Base-by-base conservation (phyloP, 176 grass and related monocot genomes). In the Zizania latifolia region DNA sequence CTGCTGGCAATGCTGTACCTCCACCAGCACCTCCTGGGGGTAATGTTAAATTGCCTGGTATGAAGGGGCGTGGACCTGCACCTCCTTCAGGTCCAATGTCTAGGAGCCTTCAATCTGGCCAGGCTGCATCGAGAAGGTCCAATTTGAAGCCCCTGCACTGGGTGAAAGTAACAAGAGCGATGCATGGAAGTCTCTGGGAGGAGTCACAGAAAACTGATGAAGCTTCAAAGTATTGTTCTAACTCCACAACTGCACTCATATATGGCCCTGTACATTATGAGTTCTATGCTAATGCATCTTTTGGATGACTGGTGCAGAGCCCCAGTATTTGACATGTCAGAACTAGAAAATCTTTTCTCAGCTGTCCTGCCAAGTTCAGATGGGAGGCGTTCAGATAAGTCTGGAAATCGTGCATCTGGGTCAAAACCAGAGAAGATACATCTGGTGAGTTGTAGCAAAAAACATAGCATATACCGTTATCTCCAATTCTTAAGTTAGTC, bases 141-240 rank as follows among this genome's bases (percentile, higher is more conserved):
- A 98, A 98, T 83, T 84, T 98, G 82, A 98, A 98, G 80, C 95
- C 95, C 76, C 81, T 98, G 74, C 95, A 98, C 83, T 98, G 95
- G 95, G 89, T 98, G 70, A 98, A 98, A 87, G 95, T 98, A 83
- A 98, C 95, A 76, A 93, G 91, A 85, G 95, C 95, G 19, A 93
- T 98, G 95, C 89, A 98, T 21, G 95, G 95, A 14, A 98, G 95
- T 70, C 82, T 98, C 12, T 98, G 95, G 95, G 95, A 91, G 0
- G 95, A 98, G 70, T 66, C 83, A 74, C 92, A 88, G 56, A 96
- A 92, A 75, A 27, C 76, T 76, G 92, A 96, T 5, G 92, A 96
- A 81, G 78, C 57, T 64, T 89, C 70, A 36, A 89, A 87, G 91
- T 93, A 87, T 28, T 51, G 82, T 50, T 26, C 41, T 66, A 37